Conservation (phyloP, 2,329 filamentous ascomycete species). For the Stagonosporopsis cucurbitacearum region DNA sequence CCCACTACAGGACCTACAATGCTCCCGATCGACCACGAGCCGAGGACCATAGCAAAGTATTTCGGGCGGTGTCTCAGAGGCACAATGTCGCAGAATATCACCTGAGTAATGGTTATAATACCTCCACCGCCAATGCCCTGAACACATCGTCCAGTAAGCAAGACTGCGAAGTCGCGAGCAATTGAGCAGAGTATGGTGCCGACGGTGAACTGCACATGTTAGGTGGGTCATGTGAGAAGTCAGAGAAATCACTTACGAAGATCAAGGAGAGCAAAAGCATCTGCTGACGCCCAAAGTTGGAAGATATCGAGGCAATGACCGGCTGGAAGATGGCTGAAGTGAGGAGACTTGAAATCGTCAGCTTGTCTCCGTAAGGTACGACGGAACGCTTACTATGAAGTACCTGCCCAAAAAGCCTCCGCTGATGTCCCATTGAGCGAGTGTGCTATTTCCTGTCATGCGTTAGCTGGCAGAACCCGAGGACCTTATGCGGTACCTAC, state of each 20-base stretch:
- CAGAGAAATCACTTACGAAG: conserved; percentile 26
- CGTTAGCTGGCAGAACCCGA: background rate
- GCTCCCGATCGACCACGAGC: conserved; percentile 62
- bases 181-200: conserved; percentile 55
- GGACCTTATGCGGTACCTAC: conserved; percentile 15
- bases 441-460: conserved; percentile 30
- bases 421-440: conserved; percentile 32
- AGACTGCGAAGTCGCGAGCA: conserved; percentile 42
- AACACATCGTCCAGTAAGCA: conserved; percentile 46
- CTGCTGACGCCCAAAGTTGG: conserved; percentile 59
- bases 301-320: conserved; percentile 48
- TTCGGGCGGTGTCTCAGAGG: conserved; percentile 51
- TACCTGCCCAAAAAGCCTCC: conserved; percentile 74
- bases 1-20: conserved; percentile 57
- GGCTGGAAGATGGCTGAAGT: conserved; percentile 68
- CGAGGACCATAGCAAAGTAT: conserved; percentile 49
- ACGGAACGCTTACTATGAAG: conserved; percentile 58
- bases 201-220: conserved; percentile 46
- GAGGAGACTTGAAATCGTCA: conserved; percentile 53
- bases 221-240: background rate
- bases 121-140: conserved; percentile 52
- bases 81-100: conserved; percentile 56
- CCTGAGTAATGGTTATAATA: conserved; percentile 50
- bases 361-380: background rate
- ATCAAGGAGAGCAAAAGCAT: conserved; percentile 48